Conservation (phyloP, 352 stramenopile species). For the Phytophthora podocarpi region DNA sequence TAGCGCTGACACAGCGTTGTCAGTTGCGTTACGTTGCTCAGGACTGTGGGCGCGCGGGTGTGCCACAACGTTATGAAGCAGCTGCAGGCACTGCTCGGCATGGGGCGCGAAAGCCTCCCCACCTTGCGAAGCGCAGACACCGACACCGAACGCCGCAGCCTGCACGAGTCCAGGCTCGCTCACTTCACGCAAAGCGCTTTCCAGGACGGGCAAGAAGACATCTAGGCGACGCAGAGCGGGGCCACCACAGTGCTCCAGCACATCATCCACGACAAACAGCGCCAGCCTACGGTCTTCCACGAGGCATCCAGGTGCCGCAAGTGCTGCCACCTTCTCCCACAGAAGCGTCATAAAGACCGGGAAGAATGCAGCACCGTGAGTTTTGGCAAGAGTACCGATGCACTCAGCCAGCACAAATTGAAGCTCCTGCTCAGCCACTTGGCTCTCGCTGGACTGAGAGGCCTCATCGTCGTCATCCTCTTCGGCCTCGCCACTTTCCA, state of each 20-base stretch:
- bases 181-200: constrained; percentile 61
- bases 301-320: constrained; percentile 69
- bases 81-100: constrained; percentile 50
- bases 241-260: constrained; percentile 76
- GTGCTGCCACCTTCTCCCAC: constrained; percentile 79
- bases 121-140: constrained; percentile 64
- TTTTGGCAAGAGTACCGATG: constrained; percentile 76
- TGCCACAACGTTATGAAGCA: constrained; percentile 66
- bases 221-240: constrained; percentile 57
- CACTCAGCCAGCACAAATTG: constrained; percentile 84
- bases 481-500: constrained; percentile 33
- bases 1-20: constrained; percentile 81
- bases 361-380: constrained; percentile 70
- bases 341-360: constrained; percentile 74
- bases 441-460: constrained; percentile 46
- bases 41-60: constrained; percentile 50
- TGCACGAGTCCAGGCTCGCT: constrained; percentile 70
- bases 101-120: constrained; percentile 58
- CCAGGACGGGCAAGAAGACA: constrained; percentile 68
- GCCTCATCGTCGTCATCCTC: constrained; percentile 58
- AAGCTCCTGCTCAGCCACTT: constrained; percentile 65
- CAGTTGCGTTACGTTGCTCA: constrained; percentile 70
- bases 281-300: constrained; percentile 82
- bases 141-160: constrained; percentile 76
- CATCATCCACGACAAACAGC: constrained; percentile 87